Base-by-base conservation (phyloP, 129 eudicot species). In the Tanacetum coccineum region DNA sequence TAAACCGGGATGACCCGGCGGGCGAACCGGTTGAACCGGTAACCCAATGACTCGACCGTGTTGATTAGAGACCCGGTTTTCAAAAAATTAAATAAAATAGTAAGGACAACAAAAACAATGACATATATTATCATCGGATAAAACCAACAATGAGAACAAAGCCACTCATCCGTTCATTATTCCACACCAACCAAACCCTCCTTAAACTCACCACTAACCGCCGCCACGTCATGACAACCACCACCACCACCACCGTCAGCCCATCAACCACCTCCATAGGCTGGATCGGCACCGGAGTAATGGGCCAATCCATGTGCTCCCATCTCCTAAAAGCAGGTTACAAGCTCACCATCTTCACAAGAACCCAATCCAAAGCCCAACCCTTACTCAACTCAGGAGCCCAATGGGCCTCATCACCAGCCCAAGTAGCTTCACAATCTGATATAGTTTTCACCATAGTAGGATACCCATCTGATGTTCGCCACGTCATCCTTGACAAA, bases 241-340 rank as follows among this genome's bases (percentile, higher is more conserved):
- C 72, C 76, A 19, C 64, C n/a, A n/a, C n/a, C n/a, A n/a, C n/a
- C 68, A 71, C 81, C 62, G 69, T 81, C 60, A 66, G 25, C 53
- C 96, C 98, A 12, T 83, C 96, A 15, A 85, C 60, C 67, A 85
- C 95, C 57, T 85, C 85, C 0, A 62, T 93, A 32, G 99, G 99
- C 3, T 93, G 99, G 99, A 93, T 93, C 74, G 99, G 99, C 4
- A 93, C 99, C 40, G 99, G 99, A 70, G 99, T 93, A 0, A 93
- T 93, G 99, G 99, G 99, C 73, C 82, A 65, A 44, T 86, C 96
- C 59, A 93, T 93, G 99, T 88, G 99, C 79, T 42, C 85, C 32
- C 99, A 86, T 68, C 79, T 93, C 2, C 76, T 93, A 77, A 87
- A 82, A 18, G 99, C 96, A 65, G 99, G 99, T 78, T 93, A 86